phyloP scores from a whole-genome alignment of 73 alveolate genomes.

The Stentor roeselii region DNA sequence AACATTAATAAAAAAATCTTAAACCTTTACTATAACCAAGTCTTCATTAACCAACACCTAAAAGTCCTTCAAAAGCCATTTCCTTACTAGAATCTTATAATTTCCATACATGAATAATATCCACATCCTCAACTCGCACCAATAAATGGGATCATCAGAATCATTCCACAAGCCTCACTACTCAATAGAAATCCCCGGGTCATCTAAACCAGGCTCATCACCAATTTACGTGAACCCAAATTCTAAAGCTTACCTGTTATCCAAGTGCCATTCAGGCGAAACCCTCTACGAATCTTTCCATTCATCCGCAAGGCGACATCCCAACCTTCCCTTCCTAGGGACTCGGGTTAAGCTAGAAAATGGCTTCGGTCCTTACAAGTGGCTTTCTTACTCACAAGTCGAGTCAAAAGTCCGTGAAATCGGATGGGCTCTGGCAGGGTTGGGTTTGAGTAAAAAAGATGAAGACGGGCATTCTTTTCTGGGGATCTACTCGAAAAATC shows the following conservation, averaged over 20 bases:
- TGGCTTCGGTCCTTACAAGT: slow-evolving; percentile 49
- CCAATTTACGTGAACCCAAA: not conserved
- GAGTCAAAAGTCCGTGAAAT: slow-evolving; percentile 28
- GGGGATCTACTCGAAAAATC: slow-evolving; percentile 71
- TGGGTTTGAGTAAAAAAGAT: slow-evolving; percentile 36
- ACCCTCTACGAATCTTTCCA: not conserved
- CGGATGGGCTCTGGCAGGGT: slow-evolving; percentile 39
- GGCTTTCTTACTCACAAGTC: slow-evolving; percentile 64
- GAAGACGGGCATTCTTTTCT: slow-evolving; percentile 48
- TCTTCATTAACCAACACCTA: no score
- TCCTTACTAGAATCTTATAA: no score
- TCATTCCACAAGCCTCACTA: not conserved
- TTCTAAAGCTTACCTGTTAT: not conserved
- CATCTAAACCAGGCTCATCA: not conserved
- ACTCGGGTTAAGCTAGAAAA: slow-evolving; percentile 10
- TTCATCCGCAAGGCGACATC: not conserved
- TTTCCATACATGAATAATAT: no score
- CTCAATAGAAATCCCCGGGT: not conserved
- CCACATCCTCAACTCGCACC: no score
- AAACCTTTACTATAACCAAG: no score
- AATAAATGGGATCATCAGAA: not conserved
- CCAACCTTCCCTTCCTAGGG: slow-evolving; percentile 1
- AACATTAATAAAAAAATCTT: no score
- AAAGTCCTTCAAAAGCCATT: no score
- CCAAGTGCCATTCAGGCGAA: not conserved